A percentile compares a stretch with the other conserved stretches of the same genome.
Conservation (phyloP, 129 eudicot species). For the Lonicera japonica region DNA sequence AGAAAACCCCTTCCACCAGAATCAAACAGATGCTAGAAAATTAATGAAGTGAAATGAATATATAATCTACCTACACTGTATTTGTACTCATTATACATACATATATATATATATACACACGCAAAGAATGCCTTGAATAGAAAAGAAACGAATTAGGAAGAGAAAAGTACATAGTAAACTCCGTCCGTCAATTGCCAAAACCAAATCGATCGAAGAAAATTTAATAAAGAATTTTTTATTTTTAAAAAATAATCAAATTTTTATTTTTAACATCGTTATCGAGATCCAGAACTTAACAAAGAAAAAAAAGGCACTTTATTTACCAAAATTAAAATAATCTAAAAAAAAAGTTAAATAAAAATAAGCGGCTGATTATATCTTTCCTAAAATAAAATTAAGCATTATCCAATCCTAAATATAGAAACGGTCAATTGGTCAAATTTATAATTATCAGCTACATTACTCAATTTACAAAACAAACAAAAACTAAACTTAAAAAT, state of each 20-base stretch:
- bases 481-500: neutral
- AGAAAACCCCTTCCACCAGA: neutral
- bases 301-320: neutral
- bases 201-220: neutral
- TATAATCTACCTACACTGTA: too few species aligned
- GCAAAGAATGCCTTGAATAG: neutral
- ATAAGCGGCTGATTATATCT: neutral
- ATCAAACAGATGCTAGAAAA: neutral
- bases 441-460: conserved; percentile 9
- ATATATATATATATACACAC: too few species aligned
- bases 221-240: neutral
- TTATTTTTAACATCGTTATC: too few species aligned
- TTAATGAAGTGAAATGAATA: conserved; percentile 2
- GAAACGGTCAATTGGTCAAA: conserved; percentile 6
- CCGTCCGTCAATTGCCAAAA: neutral
- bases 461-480: conserved; percentile 19
- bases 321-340: neutral
- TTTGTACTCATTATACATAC: too few species aligned
- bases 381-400: conserved; percentile 8
- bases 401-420: neutral
- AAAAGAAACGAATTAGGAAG: neutral
- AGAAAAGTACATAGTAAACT: neutral
- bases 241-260: too few species aligned
- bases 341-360: neutral
- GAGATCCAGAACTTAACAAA: too few species aligned